Conservation (phyloP, 768 basidiomycete species). For the Boletus huronensis region DNA sequence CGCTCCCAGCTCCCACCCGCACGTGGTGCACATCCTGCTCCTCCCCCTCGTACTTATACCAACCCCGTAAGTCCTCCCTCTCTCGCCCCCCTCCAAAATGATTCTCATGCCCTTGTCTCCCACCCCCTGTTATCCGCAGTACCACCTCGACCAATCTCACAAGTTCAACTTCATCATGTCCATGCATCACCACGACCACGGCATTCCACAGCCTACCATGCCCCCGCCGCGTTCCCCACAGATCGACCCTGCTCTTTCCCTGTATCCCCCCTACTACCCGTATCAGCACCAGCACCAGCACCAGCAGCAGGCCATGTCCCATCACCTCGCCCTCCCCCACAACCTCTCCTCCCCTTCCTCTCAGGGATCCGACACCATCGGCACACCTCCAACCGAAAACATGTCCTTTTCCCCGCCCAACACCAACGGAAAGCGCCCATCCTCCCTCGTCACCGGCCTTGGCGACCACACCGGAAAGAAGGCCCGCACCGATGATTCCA, state of each 20-base stretch:
- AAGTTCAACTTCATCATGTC: conserved; percentile 42
- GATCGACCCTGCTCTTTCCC: conserved; percentile 68
- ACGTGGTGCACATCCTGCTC: neutral
- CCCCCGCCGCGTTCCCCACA: conserved; percentile 54
- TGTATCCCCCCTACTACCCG: conserved; percentile 62
- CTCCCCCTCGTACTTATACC: neutral
- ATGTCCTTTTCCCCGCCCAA: conserved; percentile 50
- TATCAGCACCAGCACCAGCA: conserved; percentile 49
- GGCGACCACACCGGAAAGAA: conserved; percentile 52
- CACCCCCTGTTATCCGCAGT: conserved; percentile 22
- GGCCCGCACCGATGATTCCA: conserved; percentile 52
- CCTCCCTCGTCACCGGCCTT: conserved; percentile 40
- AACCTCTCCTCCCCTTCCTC: conserved; percentile 77
- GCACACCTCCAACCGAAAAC: conserved; percentile 67
- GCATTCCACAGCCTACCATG: conserved; percentile 36
- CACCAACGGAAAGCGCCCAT: conserved; percentile 64
- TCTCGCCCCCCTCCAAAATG: neutral
- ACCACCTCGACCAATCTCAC: conserved; percentile 23
- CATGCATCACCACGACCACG: conserved; percentile 44
- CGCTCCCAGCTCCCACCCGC: neutral
- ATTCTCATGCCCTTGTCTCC: conserved; percentile 23
- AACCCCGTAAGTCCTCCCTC: conserved; percentile 7
- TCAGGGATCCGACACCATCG: conserved; percentile 72
- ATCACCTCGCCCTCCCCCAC: conserved; percentile 53
- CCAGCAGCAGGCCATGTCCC: conserved; percentile 47